A percentile compares a stretch with the other conserved stretches of the same genome.
Evolutionary conservation across 2,329 filamentous ascomycete species (phyloP).

Genomic region (Dothiorella sarmentorum): DNA sequence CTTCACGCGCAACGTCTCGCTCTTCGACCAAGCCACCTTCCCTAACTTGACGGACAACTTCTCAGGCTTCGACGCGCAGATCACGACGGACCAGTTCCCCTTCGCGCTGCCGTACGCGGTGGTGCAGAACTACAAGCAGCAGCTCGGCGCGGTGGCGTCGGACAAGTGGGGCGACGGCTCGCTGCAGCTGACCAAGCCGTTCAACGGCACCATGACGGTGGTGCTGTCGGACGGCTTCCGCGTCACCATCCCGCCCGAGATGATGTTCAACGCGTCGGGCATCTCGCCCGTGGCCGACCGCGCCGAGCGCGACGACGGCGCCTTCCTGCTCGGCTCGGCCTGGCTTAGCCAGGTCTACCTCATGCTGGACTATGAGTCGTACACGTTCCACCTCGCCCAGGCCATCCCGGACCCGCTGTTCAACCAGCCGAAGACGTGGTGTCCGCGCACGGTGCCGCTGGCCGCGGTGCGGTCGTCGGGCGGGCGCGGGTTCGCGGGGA

Average conservation of each 20-base stretch:
- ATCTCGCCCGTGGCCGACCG: conserved; percentile 33
- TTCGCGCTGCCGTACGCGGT: conserved; percentile 40
- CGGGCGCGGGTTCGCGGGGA: conserved; percentile 29
- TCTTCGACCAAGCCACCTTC: conserved; percentile 33
- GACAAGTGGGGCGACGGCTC: conserved; percentile 34
- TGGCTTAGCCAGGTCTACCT: conserved; percentile 45
- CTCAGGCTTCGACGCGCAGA: conserved; percentile 37
- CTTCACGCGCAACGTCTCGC: conserved; percentile 32
- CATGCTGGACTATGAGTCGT: conserved; percentile 42
- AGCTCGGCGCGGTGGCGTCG: conserved; percentile 28
- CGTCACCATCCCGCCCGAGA: conserved; percentile 38
- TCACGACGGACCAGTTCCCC: conserved; percentile 43
- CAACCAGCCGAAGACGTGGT: conserved; percentile 42
- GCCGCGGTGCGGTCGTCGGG: neutral
- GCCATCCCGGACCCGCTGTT: conserved; percentile 39
- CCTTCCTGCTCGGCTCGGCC: conserved; percentile 39
- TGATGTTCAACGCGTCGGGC: conserved; percentile 37
- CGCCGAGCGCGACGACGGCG: conserved; percentile 26
- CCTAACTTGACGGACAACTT: conserved; percentile 31
- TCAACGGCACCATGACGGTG: conserved; percentile 41
- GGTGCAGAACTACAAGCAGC: conserved; percentile 39
- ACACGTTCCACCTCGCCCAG: conserved; percentile 41
- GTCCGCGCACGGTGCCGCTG: conserved; percentile 35
- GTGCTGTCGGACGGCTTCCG: conserved; percentile 39
- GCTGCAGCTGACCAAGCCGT: conserved; percentile 35